Evolutionary conservation across 768 basidiomycete genomes (phyloP).

Genomic region (Gymnopilus dilepis): DNA sequence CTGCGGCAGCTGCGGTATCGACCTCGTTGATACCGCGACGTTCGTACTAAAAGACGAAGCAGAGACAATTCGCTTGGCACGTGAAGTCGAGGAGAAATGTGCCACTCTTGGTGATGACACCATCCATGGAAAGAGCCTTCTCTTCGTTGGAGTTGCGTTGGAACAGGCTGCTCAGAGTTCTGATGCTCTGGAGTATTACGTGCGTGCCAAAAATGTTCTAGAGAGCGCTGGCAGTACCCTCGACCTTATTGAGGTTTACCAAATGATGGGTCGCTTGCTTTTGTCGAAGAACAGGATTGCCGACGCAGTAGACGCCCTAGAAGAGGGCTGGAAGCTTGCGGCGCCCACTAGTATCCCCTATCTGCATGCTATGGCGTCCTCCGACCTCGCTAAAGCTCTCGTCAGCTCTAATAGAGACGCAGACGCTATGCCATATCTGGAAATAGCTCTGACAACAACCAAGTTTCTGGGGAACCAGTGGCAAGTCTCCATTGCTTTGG

Average conservation of each 20-base stretch:
- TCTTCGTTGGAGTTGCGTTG: background rate
- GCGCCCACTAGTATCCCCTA: background rate
- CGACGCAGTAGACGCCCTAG: background rate
- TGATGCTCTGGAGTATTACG: background rate
- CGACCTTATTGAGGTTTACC: background rate
- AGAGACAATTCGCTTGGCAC: too few relatives aligned
- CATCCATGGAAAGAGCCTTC: background rate
- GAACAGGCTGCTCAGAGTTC: background rate
- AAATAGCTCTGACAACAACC: background rate
- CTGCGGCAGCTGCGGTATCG: conserved; percentile 1
- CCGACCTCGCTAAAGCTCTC: background rate
- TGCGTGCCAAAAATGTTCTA: background rate
- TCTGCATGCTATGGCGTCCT: background rate
- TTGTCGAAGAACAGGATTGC: background rate
- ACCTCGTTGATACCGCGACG: background rate
- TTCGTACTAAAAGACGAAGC: background rate
- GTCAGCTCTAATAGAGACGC: background rate
- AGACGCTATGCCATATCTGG: background rate
- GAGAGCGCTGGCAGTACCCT: background rate
- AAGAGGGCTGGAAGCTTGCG: background rate
- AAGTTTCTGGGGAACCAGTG: too few relatives aligned
- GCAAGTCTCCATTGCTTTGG: background rate
- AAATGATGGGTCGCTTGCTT: background rate
- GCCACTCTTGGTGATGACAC: too few relatives aligned
- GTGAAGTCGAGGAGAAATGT: too few relatives aligned